phyloP scores from a whole-genome alignment of 495 filamentous ascomycete species.

The Neurospora africana region DNA sequence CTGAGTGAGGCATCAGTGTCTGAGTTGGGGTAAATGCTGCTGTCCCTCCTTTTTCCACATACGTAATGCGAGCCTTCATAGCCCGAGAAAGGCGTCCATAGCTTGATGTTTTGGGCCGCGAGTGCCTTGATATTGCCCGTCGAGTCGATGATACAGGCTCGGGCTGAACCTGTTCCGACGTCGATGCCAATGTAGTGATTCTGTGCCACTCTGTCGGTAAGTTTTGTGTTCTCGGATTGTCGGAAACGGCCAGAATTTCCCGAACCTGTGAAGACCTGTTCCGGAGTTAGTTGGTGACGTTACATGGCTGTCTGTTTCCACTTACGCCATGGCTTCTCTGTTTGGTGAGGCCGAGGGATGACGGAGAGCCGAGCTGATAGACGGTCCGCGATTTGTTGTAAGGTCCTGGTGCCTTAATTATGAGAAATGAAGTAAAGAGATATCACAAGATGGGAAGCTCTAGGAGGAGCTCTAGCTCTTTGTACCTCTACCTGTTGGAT shows the following conservation, averaged over 20 bases:
- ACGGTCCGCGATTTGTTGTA: neutral
- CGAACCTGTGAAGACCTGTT: slow-evolving; percentile 16
- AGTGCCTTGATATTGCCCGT: slow-evolving; percentile 88
- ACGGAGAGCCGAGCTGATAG: neutral
- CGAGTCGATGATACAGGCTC: slow-evolving; percentile 86
- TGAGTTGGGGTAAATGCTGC: neutral
- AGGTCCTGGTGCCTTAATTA: too few relatives aligned
- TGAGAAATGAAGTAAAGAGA: neutral
- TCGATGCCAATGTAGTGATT: slow-evolving; percentile 82
- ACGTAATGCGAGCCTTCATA: slow-evolving; percentile 66
- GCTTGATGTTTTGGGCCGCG: slow-evolving; percentile 79
- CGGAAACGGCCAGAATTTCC: neutral
- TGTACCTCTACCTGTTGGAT: neutral
- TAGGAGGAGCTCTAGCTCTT: neutral
- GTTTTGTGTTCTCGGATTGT: neutral
- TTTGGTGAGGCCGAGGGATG: neutral
- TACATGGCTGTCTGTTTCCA: neutral
- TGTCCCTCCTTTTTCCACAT: slow-evolving; percentile 1
- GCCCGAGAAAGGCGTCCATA: slow-evolving; percentile 85
- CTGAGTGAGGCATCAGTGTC: slow-evolving; percentile 31
- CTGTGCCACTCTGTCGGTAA: slow-evolving; percentile 9
- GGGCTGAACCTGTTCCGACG: slow-evolving; percentile 88
- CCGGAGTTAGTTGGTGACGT: neutral
- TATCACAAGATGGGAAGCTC: neutral
- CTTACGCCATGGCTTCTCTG: neutral